Conservation (phyloP, 495 filamentous ascomycete species). For the Annulohypoxylon maeteangense region DNA sequence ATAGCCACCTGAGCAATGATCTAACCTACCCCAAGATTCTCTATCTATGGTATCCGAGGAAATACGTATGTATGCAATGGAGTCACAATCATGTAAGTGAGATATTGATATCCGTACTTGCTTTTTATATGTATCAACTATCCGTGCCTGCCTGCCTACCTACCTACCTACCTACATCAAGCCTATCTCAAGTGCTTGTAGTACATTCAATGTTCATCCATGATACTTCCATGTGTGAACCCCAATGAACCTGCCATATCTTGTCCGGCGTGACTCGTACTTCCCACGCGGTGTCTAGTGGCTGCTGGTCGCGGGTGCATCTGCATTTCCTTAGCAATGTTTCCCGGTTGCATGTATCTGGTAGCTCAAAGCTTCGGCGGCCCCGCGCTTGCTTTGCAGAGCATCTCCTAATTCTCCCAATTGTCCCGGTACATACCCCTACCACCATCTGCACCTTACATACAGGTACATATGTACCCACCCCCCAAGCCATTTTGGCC, state of each 20-base stretch:
- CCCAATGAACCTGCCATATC: conserved; percentile 10
- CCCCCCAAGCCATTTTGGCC: conserved; percentile 3
- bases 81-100: conserved; percentile 3
- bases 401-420: neutral
- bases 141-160: neutral
- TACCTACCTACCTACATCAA: neutral
- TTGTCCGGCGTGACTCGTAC: conserved; percentile 13
- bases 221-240: too few relatives aligned
- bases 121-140: neutral
- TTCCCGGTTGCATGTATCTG: conserved; percentile 13
- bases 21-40: neutral
- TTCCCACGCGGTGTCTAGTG: neutral
- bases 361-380: conserved; percentile 19
- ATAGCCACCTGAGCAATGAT: too few relatives aligned
- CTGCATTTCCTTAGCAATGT: neutral
- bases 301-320: neutral
- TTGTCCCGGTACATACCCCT: neutral
- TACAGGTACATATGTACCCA: conserved; percentile 1
- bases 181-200: too few relatives aligned
- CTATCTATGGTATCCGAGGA: neutral
- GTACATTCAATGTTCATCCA: too few relatives aligned
- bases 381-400: conserved; percentile 16
- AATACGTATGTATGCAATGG: neutral
- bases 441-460: neutral
- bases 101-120: neutral